These are phyloP conservation scores for Pterothamnion heteromorphum DNA, from an alignment of 31 red algal genomes.

Conservation along the genomic window DNA sequence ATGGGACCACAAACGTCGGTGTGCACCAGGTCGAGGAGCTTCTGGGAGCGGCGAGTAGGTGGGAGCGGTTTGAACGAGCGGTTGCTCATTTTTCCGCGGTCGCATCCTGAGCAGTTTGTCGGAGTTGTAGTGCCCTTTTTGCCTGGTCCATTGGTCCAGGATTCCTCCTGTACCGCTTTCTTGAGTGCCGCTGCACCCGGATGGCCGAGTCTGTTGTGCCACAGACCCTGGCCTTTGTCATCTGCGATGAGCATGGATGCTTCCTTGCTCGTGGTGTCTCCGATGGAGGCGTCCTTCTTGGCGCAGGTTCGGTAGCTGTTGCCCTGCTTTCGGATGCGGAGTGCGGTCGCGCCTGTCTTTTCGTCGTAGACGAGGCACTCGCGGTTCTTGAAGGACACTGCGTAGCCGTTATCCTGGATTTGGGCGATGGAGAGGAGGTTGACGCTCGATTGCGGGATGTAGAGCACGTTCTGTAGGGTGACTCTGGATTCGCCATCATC, in stretches of 20 bases:
- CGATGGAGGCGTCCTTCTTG: not conserved
- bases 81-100: conserved; percentile 15
- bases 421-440: conserved; percentile 15
- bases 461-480: not conserved
- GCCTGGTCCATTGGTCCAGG: not conserved
- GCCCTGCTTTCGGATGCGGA: not conserved
- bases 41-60: not conserved
- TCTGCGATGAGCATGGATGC: not conserved
- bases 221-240: not conserved
- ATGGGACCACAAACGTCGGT: conserved; percentile 38
- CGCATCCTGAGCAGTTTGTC: not conserved
- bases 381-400: not conserved
- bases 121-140: not conserved
- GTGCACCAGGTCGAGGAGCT: not conserved
- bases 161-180: not conserved
- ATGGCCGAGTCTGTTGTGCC: not conserved
- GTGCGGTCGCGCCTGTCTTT: not conserved
- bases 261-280: not conserved
- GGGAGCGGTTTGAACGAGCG: not conserved
- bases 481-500: not conserved
- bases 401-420: not conserved
- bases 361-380: not conserved
- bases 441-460: not conserved
- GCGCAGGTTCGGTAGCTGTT: not conserved
- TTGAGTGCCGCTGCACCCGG: not conserved